phyloP scores from a whole-genome alignment of 352 stramenopile species.

The Aphanomyces cochlioides region DNA sequence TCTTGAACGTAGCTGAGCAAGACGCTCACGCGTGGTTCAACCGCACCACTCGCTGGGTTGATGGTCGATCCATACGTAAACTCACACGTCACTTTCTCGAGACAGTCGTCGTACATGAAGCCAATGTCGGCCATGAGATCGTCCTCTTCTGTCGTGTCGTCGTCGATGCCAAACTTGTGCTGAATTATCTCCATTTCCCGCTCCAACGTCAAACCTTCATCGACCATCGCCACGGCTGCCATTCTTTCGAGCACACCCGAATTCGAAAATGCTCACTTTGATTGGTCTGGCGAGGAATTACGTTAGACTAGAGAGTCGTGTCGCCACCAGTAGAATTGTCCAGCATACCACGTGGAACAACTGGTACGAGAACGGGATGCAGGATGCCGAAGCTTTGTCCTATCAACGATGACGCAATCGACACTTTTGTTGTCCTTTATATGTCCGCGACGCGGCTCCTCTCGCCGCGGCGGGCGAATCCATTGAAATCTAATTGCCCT shows the following conservation, averaged over 20 bases:
- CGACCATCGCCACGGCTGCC: not conserved
- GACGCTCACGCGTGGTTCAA: conserved; percentile 44
- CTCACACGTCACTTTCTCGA: conserved; percentile 63
- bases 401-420: too few species aligned
- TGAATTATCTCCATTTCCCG: conserved; percentile 30
- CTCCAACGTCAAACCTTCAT: conserved; percentile 11
- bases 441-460: too few species aligned
- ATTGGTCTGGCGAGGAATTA: conserved; percentile 2
- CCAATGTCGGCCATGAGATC: conserved; percentile 40
- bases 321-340: too few species aligned
- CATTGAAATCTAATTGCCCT: too few species aligned
- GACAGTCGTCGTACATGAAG: conserved; percentile 63
- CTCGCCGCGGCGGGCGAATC: too few species aligned
- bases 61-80: conserved; percentile 47
- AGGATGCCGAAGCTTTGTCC: too few species aligned
- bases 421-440: too few species aligned
- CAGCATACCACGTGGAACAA: too few species aligned
- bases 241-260: not conserved
- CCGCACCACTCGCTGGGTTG: not conserved
- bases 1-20: conserved; percentile 70
- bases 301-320: not conserved
- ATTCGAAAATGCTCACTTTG: conserved; percentile 6
- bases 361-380: too few species aligned
- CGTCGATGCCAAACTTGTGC: conserved; percentile 19
- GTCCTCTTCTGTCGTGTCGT: not conserved